Evolutionary conservation across 805 yeast species (phyloP), one percentile per base, ranked within the genome.

Genomic region (Zygosaccharomyces kombuchaensis): DNA sequence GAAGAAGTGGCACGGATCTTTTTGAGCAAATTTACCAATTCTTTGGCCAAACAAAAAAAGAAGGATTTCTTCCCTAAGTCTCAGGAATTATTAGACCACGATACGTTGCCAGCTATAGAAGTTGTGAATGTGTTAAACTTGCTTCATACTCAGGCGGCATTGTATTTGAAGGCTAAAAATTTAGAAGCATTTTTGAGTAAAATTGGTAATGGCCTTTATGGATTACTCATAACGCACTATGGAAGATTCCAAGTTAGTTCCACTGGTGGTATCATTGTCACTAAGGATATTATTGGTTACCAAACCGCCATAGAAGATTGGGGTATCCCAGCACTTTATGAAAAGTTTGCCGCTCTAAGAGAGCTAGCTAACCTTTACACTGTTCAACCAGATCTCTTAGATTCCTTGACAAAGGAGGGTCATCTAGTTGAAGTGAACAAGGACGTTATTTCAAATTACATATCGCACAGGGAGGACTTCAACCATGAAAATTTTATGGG

Each of bases 281-380:
- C 95, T 0, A 85, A 83, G 56, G 97, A 90, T 65, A 80, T 86
- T 6, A 84, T 85, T 31, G 77, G 85, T 37, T 87, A 83, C 58
- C 91, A 87, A 62, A 72, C 77, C 12, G 72, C 77, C 10, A 74
- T 85, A 35, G 87, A 82, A 45, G 73, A 73, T 35, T 87, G 93
- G 91, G 68, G 72, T 6, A 71, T 84, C 12, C 73, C 75, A 2
- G 80, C 76, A 34, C 66, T 87, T 23, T 69, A 80, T 3, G 85
- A 81, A 27, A 75, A 76, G 46, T 83, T 86, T 67, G 80, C 79
- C 41, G 74, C 87, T 9, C 68, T 90, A 51, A 78, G 88, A 60
- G 96, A 89, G 54, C 76, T 90, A 50, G 88, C 91, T 26, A 87
- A 87, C 57, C 69, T 90, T 48, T 90, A 82, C 63, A 83, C 95